Evolutionary conservation across 169 alveolate species (phyloP).

Genomic region (Plasmodium adleri): DNA sequence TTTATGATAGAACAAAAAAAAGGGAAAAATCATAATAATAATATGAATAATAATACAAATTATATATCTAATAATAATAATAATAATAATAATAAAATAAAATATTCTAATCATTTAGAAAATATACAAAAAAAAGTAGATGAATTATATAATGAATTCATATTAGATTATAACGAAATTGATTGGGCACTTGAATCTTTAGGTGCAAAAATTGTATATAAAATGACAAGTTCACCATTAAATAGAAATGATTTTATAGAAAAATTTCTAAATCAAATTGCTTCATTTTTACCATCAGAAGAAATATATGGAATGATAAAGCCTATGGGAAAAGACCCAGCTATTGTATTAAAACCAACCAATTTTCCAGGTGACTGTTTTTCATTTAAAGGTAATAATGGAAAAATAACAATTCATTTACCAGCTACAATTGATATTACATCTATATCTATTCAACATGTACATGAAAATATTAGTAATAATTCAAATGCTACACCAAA

Average conservation of each 20-base stretch:
- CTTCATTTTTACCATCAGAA: constrained; percentile 71
- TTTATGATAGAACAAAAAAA: constrained; percentile 33
- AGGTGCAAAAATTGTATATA: constrained; percentile 75
- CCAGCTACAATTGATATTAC: constrained; percentile 74
- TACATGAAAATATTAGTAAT: constrained; percentile 74
- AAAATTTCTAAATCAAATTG: constrained; percentile 58
- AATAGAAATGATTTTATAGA: constrained; percentile 70
- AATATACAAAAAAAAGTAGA: constrained; percentile 64
- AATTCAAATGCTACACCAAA: constrained; percentile 70
- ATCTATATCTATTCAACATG: constrained; percentile 71
- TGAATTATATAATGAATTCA: constrained; percentile 70
- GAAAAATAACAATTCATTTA: constrained; percentile 67
- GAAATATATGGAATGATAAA: constrained; percentile 76
- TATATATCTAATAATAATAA: neutral
- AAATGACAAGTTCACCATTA: constrained; percentile 76
- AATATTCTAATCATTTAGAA: constrained; percentile 17
- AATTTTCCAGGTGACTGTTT: constrained; percentile 76
- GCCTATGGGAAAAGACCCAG: constrained; percentile 76
- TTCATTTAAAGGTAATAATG: constrained; percentile 67
- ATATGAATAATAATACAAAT: neutral
- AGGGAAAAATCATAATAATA: constrained; percentile 1
- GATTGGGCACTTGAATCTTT: constrained; percentile 77
- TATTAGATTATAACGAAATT: constrained; percentile 71
- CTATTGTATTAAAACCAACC: constrained; percentile 63
- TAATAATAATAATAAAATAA: neutral